Conservation (phyloP, 495 filamentous ascomycete genomes). For the Neurospora sp. region DNA sequence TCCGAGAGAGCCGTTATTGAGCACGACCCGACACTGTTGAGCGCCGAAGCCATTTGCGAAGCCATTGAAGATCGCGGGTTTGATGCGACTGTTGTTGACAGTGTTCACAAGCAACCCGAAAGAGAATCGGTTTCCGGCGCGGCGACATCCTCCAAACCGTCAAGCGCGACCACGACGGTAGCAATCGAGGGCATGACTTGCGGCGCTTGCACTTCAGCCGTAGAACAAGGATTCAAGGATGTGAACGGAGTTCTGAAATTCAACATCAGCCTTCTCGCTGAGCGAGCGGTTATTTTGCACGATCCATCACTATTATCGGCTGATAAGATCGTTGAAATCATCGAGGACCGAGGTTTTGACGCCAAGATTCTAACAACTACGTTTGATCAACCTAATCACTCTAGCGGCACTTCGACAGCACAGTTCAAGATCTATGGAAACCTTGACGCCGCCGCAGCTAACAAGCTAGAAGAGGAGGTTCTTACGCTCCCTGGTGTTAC, state of each 20-base stretch:
- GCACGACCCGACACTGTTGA: slow-evolving; percentile 65
- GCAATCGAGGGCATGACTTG: slow-evolving; percentile 97
- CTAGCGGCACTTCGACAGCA: slow-evolving; percentile 41
- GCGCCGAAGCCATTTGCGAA: slow-evolving; percentile 56
- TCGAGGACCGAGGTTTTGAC: slow-evolving; percentile 89
- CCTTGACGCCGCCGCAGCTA: slow-evolving; percentile 57
- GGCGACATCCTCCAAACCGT: slow-evolving; percentile 3
- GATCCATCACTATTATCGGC: slow-evolving; percentile 56
- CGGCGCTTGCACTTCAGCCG: slow-evolving; percentile 83
- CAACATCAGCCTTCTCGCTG: slow-evolving; percentile 88
- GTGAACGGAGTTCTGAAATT: slow-evolving; percentile 72
- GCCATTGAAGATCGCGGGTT: slow-evolving; percentile 92
- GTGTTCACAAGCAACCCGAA: slow-evolving; percentile 25
- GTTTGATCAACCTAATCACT: slow-evolving; percentile 33
- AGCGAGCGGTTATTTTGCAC: slow-evolving; percentile 82
- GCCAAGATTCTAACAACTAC: slow-evolving; percentile 64
- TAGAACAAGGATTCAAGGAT: slow-evolving; percentile 70
- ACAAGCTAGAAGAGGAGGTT: slow-evolving; percentile 59
- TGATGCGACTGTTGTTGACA: slow-evolving; percentile 66
- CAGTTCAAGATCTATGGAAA: slow-evolving; percentile 81
- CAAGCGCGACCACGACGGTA: slow-evolving; percentile 63
- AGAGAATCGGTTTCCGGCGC: slow-evolving; percentile 22
- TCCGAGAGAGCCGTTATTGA: slow-evolving; percentile 85
- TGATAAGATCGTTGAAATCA: slow-evolving; percentile 71
- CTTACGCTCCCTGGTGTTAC: slow-evolving; percentile 56